These are phyloP conservation scores for Umbilicaria muhlenbergii DNA, from an alignment of 495 filamentous ascomycete genomes.

Conservation along the genomic window DNA sequence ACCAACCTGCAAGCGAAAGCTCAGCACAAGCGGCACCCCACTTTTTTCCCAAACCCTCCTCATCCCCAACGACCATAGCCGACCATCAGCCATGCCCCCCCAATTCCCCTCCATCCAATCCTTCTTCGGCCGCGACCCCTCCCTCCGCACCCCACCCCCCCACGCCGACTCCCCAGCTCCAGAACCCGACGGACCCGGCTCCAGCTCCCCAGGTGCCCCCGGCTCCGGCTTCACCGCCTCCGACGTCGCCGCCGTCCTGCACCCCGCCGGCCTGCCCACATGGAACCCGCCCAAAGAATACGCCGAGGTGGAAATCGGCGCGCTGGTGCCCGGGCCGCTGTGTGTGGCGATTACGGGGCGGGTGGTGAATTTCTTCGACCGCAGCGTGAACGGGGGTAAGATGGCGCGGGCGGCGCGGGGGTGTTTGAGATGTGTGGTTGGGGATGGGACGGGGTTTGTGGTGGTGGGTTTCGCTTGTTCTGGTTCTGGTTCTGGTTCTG, in stretches of 20 bases:
- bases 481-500: background rate
- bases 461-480: conserved; percentile 22
- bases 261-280: conserved; percentile 21
- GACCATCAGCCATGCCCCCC: conserved; percentile 19
- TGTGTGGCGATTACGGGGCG: conserved; percentile 40
- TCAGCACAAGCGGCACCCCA: too few species aligned
- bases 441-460: conserved; percentile 41
- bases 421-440: conserved; percentile 37
- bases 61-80: background rate
- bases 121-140: conserved; percentile 28
- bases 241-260: conserved; percentile 24
- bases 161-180: conserved; percentile 2
- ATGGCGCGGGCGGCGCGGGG: conserved; percentile 25
- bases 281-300: conserved; percentile 43
- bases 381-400: conserved; percentile 19
- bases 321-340: conserved; percentile 33
- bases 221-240: conserved; percentile 36
- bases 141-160: conserved; percentile 3
- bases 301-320: conserved; percentile 29
- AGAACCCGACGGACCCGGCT: background rate
- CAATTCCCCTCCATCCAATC: conserved; percentile 34
- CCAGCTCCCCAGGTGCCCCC: conserved; percentile 3
- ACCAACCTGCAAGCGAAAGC: too few species aligned
- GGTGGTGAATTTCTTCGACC: conserved; percentile 40
- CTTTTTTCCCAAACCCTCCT: background rate